Percentiles rank a stretch among this genome's conserved stretches.
phyloP scores from a whole-genome alignment of 129 eudicot genomes.

The Apium graveolens region DNA sequence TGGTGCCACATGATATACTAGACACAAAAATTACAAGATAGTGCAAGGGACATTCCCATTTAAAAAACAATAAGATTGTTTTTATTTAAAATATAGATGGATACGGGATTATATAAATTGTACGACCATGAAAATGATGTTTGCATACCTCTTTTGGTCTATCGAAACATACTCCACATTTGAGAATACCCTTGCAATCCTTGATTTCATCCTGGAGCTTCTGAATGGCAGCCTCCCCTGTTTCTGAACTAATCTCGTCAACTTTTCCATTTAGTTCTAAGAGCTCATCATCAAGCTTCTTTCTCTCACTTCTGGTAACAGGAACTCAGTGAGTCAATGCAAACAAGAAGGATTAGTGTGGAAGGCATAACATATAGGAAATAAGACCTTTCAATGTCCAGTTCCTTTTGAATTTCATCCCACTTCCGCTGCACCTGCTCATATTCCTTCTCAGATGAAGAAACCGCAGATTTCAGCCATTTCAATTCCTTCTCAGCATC shows the following conservation, averaged over 20 bases:
- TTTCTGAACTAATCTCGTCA: conserved; percentile 61
- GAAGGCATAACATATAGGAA: neutral
- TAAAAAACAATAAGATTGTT: neutral
- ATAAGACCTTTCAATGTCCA: conserved; percentile 60
- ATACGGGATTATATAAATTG: neutral
- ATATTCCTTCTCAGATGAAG: conserved; percentile 79
- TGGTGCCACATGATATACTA: neutral
- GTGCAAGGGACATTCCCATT: neutral
- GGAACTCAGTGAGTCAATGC: neutral
- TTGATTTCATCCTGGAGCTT: conserved; percentile 91
- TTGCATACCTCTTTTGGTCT: conserved; percentile 84
- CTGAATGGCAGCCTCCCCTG: conserved; percentile 87
- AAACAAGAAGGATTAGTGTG: neutral
- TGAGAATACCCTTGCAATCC: conserved; percentile 85
- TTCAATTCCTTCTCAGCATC: conserved; percentile 88
- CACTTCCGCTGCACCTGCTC: conserved; percentile 64
- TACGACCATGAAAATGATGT: neutral
- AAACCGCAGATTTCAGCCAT: conserved; percentile 68
- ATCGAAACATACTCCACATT: conserved; percentile 94
- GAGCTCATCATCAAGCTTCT: conserved; percentile 81
- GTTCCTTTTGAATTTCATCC: conserved; percentile 60
- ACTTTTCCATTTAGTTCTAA: conserved; percentile 51
- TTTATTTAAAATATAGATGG: neutral
- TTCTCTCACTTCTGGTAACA: conserved; percentile 47
- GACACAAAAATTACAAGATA: neutral